Conservation (phyloP, 2,329 filamentous ascomycete species). For the Ceratocystis colombiana region DNA sequence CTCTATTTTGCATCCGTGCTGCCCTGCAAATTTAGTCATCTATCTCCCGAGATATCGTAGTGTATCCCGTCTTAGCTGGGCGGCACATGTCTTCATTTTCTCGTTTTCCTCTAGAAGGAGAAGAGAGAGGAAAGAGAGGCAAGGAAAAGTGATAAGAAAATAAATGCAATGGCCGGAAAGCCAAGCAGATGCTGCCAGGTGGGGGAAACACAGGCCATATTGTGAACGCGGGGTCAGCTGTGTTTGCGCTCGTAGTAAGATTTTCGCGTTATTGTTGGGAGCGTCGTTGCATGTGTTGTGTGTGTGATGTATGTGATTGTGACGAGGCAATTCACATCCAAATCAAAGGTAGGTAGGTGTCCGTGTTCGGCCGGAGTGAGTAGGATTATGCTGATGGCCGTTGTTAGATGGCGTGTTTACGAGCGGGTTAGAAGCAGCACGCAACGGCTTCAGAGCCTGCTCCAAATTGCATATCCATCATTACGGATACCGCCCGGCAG, state of each 20-base stretch:
- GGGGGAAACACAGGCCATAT: neutral
- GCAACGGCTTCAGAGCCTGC: no score
- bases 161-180: neutral
- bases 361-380: neutral
- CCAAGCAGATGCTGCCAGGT: neutral
- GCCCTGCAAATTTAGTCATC: neutral
- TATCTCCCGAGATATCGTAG: neutral
- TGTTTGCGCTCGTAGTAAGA: no score
- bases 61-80: neutral
- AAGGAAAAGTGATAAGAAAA: neutral
- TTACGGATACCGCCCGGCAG: no score
- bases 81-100: neutral
- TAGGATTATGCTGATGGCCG: neutral
- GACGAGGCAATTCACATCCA: neutral
- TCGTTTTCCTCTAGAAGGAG: neutral
- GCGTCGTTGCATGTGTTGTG: no score
- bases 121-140: neutral
- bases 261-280: neutral
- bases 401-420: neutral
- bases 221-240: neutral
- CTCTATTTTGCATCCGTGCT: neutral
- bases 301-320: constrained; percentile 1
- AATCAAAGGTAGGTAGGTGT: neutral
- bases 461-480: no score
- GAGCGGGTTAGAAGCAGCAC: no score